Base-by-base conservation (phyloP, 2,329 filamentous ascomycete species). In the Bisporella sp. region DNA sequence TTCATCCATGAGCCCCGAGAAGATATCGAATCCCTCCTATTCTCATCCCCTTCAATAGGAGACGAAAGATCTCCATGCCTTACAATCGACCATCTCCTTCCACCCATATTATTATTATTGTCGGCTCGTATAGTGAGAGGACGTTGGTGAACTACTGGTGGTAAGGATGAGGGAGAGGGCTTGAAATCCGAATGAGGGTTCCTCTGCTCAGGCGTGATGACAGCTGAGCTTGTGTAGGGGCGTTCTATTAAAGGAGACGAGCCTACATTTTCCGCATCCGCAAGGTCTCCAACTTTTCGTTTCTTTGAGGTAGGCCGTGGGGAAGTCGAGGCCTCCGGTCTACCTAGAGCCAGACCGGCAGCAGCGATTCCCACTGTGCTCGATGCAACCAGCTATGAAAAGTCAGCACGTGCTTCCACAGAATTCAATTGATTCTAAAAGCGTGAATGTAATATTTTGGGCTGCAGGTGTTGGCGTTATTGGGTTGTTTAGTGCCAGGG, bases 1-100 rank as follows among this genome's bases (percentile, higher is more conserved):
- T 81, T 79, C 56, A 89, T 81, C 87, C 87, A 91, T 31, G 85
- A 88, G 49, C 79, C 73, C 62, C 73, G 77, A 33, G 80, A 84
- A 12, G 81, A 83, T 33, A 75, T 59, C 4, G 81, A 84, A 59
- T 82, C 77, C 56, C 79, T 59, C 30, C 50, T 58, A 31, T 42
- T 51, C 45, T 59, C 59, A 42, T 62, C 62, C 45, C 55, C 57
- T 42, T 54, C 53, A n/a, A 41, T 33, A n/a, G 57, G 45, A 28
- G 58, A 50, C 31, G 55, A 56, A 32, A 48, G 44, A 4, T 64
- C 62, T 6, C 58, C 60, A 29, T 56, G 50, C 46, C 54, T 55
- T 31, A 59, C 49, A 12, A 61, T 47, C 40, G 60, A 62, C 35
- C 55, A 50, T 46, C 59, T 59, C 48, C 58, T 52, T 45, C 51